These are phyloP conservation scores for Colletotrichum scovillei DNA, from an alignment of 2,329 filamentous ascomycete species.

Conservation along the genomic window DNA sequence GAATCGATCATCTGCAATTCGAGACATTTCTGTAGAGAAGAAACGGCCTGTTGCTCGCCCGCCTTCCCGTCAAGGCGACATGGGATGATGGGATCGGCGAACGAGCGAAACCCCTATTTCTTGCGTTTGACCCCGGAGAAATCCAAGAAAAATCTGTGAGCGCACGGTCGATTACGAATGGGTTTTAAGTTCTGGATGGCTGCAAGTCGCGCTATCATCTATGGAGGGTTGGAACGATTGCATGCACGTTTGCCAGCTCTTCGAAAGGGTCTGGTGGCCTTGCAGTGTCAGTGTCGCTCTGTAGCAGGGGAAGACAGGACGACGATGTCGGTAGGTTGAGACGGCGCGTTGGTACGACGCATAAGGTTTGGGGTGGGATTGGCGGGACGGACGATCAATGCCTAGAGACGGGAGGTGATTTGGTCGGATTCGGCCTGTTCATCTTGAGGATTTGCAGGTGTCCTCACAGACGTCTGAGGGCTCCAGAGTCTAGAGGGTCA, in stretches of 20 bases:
- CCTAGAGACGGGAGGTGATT: slow-evolving; percentile 8
- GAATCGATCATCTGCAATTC: not conserved
- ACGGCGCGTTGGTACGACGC: slow-evolving; percentile 6
- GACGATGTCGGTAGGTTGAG: not conserved
- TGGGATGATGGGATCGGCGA: slow-evolving; percentile 5
- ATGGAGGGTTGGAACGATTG: not conserved
- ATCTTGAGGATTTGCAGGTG: not conserved
- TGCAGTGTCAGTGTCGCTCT: not conserved
- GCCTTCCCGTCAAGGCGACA: not conserved
- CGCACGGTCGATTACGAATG: slow-evolving; percentile 13
- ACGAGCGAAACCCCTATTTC: slow-evolving; percentile 21
- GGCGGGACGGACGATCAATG: slow-evolving; percentile 28
- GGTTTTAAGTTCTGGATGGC: slow-evolving; percentile 1
- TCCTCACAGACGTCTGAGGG: not conserved
- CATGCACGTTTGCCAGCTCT: slow-evolving; percentile 16
- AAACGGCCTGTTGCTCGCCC: not conserved
- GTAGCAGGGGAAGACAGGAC: not conserved
- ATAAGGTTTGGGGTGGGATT: slow-evolving; percentile 24
- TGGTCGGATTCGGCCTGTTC: slow-evolving; percentile 15
- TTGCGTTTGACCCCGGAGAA: slow-evolving; percentile 5
- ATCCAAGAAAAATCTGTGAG: not conserved
- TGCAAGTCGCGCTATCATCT: not conserved
- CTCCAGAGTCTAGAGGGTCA: not conserved
- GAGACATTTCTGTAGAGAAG: not conserved
- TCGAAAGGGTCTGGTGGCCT: not conserved